Percentiles rank a stretch among this genome's conserved stretches.
These are phyloP conservation scores for Chionographis japonica DNA, from an alignment of 106 monocot species.

Conservation along the genomic window DNA sequence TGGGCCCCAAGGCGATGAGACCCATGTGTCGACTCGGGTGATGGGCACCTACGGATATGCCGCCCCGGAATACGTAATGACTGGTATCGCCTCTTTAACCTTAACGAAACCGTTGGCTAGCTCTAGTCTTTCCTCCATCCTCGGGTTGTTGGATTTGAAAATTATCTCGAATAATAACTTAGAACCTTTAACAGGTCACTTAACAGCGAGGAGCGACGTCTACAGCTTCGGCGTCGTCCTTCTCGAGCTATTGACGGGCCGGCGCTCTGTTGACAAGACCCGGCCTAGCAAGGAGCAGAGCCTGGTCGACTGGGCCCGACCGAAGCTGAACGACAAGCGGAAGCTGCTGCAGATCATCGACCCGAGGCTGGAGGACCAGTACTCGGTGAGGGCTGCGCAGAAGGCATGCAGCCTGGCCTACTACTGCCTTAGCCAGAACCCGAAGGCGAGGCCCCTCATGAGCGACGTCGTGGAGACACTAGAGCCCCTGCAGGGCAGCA, in stretches of 20 bases:
- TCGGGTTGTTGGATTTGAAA: too few species aligned
- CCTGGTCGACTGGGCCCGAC: constrained; percentile 88
- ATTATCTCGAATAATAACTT: too few species aligned
- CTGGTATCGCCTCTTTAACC: constrained; percentile 19
- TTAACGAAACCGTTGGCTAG: too few species aligned
- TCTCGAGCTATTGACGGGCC: constrained; percentile 79
- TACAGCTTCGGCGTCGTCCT: constrained; percentile 92
- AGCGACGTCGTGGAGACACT: constrained; percentile 82
- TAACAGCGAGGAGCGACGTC: constrained; percentile 84
- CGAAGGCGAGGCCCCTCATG: constrained; percentile 84
- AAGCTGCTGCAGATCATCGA: constrained; percentile 76
- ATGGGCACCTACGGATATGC: constrained; percentile 79
- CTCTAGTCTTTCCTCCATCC: too few species aligned
- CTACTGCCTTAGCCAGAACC: constrained; percentile 77
- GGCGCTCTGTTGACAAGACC: constrained; percentile 76
- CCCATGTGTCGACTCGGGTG: constrained; percentile 67
- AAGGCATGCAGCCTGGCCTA: constrained; percentile 77
- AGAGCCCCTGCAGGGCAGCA: constrained; percentile 55
- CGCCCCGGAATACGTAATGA: constrained; percentile 71
- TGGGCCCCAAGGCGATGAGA: constrained; percentile 63
- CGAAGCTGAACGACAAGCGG: constrained; percentile 81
- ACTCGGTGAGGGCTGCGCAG: constrained; percentile 55
- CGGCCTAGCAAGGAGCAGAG: constrained; percentile 83
- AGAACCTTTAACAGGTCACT: constrained; percentile 49
- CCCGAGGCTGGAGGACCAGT: constrained; percentile 68